A percentile compares a stretch with the other conserved stretches of the same genome.
Conservation (phyloP, 495 filamentous ascomycete genomes). For the Hypoxylon subgilvum region DNA sequence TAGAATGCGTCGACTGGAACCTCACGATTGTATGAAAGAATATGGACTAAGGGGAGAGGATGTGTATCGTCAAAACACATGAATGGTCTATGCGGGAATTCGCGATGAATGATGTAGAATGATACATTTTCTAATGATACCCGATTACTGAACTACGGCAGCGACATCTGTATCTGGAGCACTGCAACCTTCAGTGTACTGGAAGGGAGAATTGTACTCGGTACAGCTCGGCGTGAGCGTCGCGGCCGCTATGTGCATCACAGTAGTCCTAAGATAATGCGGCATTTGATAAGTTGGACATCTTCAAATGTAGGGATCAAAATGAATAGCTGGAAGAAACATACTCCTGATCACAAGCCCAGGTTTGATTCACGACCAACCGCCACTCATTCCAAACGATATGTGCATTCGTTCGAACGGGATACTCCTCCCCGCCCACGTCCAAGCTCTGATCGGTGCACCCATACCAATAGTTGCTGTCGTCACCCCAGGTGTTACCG, state of each 20-base stretch:
- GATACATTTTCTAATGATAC: background rate
- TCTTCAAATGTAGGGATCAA: no score
- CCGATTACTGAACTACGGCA: constrained; percentile 9
- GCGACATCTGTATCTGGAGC: constrained; percentile 16
- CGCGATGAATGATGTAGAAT: constrained; percentile 2
- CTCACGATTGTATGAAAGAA: constrained; percentile 3
- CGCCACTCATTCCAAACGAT: constrained; percentile 31
- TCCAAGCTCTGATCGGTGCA: constrained; percentile 23
- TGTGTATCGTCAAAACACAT: constrained; percentile 15
- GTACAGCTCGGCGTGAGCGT: constrained; percentile 28
- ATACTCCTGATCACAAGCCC: constrained; percentile 27
- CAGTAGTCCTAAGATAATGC: constrained; percentile 5
- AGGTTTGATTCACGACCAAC: constrained; percentile 38
- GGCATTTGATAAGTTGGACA: background rate
- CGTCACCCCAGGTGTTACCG: constrained; percentile 18
- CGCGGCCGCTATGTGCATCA: constrained; percentile 29
- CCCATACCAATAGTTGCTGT: constrained; percentile 18
- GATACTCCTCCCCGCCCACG: constrained; percentile 8
- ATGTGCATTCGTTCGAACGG: constrained; percentile 24
- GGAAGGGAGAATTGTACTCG: constrained; percentile 13
- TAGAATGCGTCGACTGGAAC: no score
- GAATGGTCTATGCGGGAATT: constrained; percentile 4
- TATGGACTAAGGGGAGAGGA: constrained; percentile 1
- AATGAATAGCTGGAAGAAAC: background rate
- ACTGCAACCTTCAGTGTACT: constrained; percentile 32